Evolutionary conservation across 1,284 basidiomycete genomes (phyloP), one percentile per base, ranked within the genome.

Genomic region (Microbotryomycetes sp.): DNA sequence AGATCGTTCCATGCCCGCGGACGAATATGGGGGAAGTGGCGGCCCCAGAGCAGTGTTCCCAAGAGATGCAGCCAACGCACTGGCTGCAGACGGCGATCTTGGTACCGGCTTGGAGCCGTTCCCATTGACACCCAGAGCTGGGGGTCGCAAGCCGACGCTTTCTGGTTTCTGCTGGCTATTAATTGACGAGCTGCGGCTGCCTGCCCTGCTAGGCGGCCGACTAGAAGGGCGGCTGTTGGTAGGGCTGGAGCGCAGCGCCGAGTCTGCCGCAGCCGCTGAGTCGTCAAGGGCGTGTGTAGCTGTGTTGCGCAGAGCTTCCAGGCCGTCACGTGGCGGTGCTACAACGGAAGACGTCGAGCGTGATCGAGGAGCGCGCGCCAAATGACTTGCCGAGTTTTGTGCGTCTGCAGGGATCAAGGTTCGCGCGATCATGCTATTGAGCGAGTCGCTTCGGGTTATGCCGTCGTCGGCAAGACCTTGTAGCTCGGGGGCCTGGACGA

Each of bases 401-500:
- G n/a, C n/a, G n/a, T n/a, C n/a, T n/a, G n/a, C n/a, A n/a, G n/a
- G n/a, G n/a, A n/a, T n/a, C n/a, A n/a, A n/a, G n/a, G n/a, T n/a
- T n/a, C n/a, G n/a, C n/a, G n/a, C n/a, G n/a, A n/a, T n/a, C n/a
- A n/a, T n/a, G n/a, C n/a, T n/a, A n/a, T n/a, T n/a, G n/a, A n/a
- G n/a, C 27, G 29, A 18, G 21, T 29, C 30, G 50, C 45, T n/a
- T n/a, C n/a, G n/a, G n/a, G n/a, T n/a, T n/a, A 54, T 47, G 24
- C 18, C n/a, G 29, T 24, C 28, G 30, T 11, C n/a, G n/a, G 24
- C n/a, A 18, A 51, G 45, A 30, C 48, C 15, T 16, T 58, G 26
- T n/a, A 65, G 58, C 45, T 68, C 66, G 24, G 66, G 66, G 5
- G 66, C 61, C 46, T 63, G 66, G 1, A 63, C 66, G 60, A 65